These are phyloP conservation scores for Anacardium occidentale DNA, from an alignment of 345 rosid genomes.

Conservation along the genomic window DNA sequence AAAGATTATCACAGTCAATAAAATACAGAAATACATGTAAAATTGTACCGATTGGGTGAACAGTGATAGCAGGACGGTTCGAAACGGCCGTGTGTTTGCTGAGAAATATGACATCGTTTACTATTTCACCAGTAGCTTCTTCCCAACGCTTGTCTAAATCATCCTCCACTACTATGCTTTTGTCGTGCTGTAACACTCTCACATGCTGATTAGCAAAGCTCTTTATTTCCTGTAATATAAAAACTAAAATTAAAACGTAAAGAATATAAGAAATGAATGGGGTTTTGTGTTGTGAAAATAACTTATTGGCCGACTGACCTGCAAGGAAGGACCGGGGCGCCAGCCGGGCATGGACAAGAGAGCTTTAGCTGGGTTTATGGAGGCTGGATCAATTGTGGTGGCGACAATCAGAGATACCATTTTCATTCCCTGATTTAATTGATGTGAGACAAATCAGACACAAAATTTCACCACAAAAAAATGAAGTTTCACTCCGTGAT, in stretches of 20 bases:
- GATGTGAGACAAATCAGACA: background rate
- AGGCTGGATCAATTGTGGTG: constrained; percentile 81
- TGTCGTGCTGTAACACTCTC: constrained; percentile 65
- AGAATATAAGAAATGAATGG: background rate
- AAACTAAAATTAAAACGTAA: background rate
- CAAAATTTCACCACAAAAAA: too few relatives aligned
- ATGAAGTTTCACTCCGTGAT: too few relatives aligned
- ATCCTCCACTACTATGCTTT: constrained; percentile 66
- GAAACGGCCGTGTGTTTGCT: constrained; percentile 94
- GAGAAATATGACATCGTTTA: constrained; percentile 81
- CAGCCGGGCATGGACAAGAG: constrained; percentile 76
- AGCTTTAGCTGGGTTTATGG: constrained; percentile 78
- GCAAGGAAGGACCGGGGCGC: constrained; percentile 48
- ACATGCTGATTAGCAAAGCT: constrained; percentile 52
- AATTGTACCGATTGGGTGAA: constrained; percentile 76
- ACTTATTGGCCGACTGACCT: constrained; percentile 34
- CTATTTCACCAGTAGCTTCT: constrained; percentile 71
- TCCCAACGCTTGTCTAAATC: constrained; percentile 85
- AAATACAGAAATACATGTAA: background rate
- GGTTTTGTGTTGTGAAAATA: background rate
- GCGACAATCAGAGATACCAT: constrained; percentile 84
- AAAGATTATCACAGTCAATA: background rate
- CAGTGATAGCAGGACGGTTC: constrained; percentile 82
- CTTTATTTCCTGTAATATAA: constrained; percentile 44
- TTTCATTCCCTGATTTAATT: background rate